Evolutionary conservation across 208 protist species (phyloP).

Genomic region (Trichomonas gallinae): DNA sequence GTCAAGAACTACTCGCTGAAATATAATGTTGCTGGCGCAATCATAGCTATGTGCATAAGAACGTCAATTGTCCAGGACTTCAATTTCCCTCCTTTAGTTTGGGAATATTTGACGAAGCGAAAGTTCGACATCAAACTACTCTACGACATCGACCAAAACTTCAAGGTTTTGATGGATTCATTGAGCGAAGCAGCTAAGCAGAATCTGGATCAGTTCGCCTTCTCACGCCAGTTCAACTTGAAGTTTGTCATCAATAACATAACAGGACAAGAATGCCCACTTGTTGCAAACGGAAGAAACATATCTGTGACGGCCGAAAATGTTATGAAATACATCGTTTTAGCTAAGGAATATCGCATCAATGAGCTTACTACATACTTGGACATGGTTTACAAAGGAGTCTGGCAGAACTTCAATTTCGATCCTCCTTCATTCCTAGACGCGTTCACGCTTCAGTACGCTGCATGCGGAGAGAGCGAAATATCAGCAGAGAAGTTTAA

Average conservation of each 20-base stretch:
- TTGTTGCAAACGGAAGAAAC: neutral
- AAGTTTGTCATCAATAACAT: neutral
- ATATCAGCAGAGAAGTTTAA: neutral
- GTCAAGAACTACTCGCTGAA: neutral
- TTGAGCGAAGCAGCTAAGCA: neutral
- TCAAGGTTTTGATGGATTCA: neutral
- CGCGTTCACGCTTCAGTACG: neutral
- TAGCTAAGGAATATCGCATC: neutral
- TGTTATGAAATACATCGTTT: neutral
- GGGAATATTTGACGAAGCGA: neutral
- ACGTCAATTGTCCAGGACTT: neutral
- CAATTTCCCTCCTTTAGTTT: neutral
- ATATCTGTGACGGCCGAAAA: neutral
- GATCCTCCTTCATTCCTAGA: neutral
- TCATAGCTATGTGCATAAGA: neutral
- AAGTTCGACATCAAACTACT: neutral
- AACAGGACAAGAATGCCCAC: neutral
- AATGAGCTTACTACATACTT: neutral
- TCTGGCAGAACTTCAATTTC: neutral
- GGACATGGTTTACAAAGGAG: neutral
- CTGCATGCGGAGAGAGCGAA: neutral
- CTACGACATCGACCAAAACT: neutral
- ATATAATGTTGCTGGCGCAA: neutral
- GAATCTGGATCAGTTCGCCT: too few relatives aligned
- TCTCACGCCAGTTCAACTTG: neutral